A percentile compares a stretch with the other conserved stretches of the same genome.
These are phyloP conservation scores for Neoascochyta sp. DNA, from an alignment of 2,329 filamentous ascomycete genomes.

Conservation along the genomic window DNA sequence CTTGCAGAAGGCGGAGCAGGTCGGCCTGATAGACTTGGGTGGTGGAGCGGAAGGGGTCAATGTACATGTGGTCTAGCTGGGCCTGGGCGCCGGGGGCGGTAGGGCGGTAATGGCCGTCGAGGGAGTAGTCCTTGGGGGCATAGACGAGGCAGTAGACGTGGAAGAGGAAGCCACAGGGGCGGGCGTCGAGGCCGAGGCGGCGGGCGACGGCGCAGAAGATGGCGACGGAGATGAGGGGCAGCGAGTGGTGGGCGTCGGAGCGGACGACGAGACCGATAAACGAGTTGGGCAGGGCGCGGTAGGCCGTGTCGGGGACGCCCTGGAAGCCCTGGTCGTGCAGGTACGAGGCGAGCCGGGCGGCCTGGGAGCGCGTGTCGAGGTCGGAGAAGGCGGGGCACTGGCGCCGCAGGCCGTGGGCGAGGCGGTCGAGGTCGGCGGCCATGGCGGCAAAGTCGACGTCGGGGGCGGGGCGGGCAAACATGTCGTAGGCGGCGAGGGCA, in stretches of 20 bases:
- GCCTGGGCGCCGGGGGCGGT: slow-evolving; percentile 16
- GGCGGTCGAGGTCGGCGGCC: slow-evolving; percentile 58
- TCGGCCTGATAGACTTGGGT: slow-evolving; percentile 61
- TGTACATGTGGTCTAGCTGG: slow-evolving; percentile 60
- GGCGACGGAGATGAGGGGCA: slow-evolving; percentile 80
- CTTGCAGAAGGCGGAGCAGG: slow-evolving; percentile 58
- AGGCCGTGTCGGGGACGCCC: slow-evolving; percentile 69
- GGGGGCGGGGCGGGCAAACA: slow-evolving; percentile 76
- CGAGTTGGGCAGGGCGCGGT: slow-evolving; percentile 79
- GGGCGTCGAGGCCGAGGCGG: slow-evolving; percentile 69
- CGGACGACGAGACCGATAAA: slow-evolving; percentile 79
- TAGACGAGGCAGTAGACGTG: slow-evolving; percentile 80
- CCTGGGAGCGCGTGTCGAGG: slow-evolving; percentile 63
- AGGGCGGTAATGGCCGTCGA: slow-evolving; percentile 40
- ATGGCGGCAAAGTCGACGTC: slow-evolving; percentile 68
- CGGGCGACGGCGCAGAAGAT: slow-evolving; percentile 81
- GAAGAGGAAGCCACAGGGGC: slow-evolving; percentile 75
- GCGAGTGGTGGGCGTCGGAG: slow-evolving; percentile 68
- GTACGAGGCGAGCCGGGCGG: slow-evolving; percentile 65
- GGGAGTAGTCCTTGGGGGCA: slow-evolving; percentile 56
- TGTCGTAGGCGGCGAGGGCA: slow-evolving; percentile 77
- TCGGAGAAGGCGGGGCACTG: slow-evolving; percentile 53
- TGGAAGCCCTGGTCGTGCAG: slow-evolving; percentile 65
- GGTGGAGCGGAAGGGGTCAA: slow-evolving; percentile 74
- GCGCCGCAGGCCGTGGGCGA: slow-evolving; percentile 56